Base-by-base conservation (phyloP, 2,329 filamentous ascomycete genomes). In the Neonectria ditissima region DNA sequence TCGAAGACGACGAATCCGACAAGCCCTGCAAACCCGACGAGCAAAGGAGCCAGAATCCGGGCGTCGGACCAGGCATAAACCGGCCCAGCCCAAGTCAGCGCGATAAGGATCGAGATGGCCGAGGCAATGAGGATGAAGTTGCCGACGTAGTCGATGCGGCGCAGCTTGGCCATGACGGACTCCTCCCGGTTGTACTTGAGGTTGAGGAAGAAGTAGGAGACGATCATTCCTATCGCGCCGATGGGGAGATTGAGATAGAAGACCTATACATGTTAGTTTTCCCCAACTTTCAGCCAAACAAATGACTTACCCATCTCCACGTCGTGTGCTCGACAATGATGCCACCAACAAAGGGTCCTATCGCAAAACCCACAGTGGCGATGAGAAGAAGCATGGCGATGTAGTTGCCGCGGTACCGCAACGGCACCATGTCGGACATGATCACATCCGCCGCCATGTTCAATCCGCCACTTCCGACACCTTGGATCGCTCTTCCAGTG, bases 191-290 rank as follows among this genome's bases (percentile, higher is more conserved):
- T 66, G 22, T 73, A 71, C 16, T 76, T 70, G 24, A 83, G 74
- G 11, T 77, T 76, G 1, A 87, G 71, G 56, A 80, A 78, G 47
- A 80, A 26, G 30, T 77, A 60, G 5, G 77, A 63, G 18, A 79
- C 56, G 2, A 73, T 28, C 5, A 81, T 69, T 2, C 75, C 65
- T 16, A 74, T 34, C 45, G 75, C 78, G 50, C 78, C 74, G 50
- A 81, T 71, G 22, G 81, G 81, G 2, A 82, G 69, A 61, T 81
- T 81, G 18, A 83, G 66, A 59, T 79, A 83, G 58, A 86, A 86
- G 16, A 80, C 70, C 77, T 72, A 13, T 9, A 4, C 18, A 28
- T 1, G 48, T 63, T 2, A 63, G 53, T 6, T n/a, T 20, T 4
- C 11, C 26, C 24, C 11, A 5, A 30, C 28, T 2, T 3, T 24